A percentile compares a stretch with the other conserved stretches of the same genome.
Conservation (phyloP, 495 filamentous ascomycete species). For the Amphirosellinia nigrospora region DNA sequence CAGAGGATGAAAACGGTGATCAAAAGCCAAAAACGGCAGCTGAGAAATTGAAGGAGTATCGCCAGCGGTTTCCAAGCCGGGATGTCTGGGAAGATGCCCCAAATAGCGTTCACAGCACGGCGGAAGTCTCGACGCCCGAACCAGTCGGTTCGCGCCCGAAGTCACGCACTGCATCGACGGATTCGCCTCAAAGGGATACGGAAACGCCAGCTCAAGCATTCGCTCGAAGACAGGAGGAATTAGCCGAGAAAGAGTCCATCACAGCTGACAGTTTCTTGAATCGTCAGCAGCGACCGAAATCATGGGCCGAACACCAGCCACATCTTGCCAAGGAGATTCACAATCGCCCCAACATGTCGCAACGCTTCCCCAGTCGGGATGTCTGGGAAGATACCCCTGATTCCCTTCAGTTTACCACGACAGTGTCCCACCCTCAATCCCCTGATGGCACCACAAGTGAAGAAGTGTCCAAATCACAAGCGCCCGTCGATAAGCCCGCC, state of each 20-base stretch:
- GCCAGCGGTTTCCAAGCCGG: conserved; percentile 86
- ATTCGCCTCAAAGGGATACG: conserved; percentile 41
- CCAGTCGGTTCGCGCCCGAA: conserved; percentile 52
- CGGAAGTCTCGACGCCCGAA: conserved; percentile 86
- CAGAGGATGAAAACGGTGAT: conserved; percentile 74
- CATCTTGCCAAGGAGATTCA: conserved; percentile 49
- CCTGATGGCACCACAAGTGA: conserved; percentile 50
- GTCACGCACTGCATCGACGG: conserved; percentile 24
- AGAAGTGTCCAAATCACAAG: conserved; percentile 36
- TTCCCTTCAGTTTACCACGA: conserved; percentile 79
- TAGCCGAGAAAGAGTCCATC: conserved; percentile 55
- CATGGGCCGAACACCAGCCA: conserved; percentile 50
- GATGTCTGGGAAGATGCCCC: conserved; percentile 98
- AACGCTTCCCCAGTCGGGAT: conserved; percentile 90
- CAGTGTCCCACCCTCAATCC: conserved; percentile 68
- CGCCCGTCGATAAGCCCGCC: conserved; percentile 52
- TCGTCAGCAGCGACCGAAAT: conserved; percentile 55
- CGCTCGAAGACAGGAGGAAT: conserved; percentile 60
- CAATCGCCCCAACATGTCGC: conserved; percentile 57
- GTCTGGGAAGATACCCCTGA: conserved; percentile 97
- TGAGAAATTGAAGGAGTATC: conserved; percentile 59
- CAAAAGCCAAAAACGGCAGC: conserved; percentile 53
- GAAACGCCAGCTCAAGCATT: conserved; percentile 61
- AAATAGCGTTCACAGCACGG: conserved; percentile 79
- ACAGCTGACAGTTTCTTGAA: conserved; percentile 50